Conservation (phyloP, 2,329 filamentous ascomycete species). For the Helotiales sp. region DNA sequence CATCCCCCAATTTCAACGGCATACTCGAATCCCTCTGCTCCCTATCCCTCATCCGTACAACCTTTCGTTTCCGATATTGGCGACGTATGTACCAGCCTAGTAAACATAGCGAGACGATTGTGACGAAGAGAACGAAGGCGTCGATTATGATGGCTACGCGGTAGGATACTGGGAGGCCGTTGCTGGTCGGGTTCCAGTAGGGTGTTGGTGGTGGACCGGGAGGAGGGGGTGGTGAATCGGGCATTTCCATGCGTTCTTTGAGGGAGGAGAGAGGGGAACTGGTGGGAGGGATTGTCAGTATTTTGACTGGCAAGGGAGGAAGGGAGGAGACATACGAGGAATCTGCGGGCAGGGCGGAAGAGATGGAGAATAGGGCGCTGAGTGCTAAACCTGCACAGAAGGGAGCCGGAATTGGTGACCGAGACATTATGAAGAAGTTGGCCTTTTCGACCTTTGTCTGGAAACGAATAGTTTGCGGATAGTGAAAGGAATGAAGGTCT, state of each 20-base stretch:
- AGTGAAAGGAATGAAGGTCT: neutral
- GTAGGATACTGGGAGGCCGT: conserved; percentile 14
- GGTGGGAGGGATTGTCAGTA: neutral
- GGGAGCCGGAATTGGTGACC: neutral
- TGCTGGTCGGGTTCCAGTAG: neutral
- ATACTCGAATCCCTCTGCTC: neutral
- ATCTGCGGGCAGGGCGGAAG: neutral
- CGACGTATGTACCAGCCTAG: conserved; percentile 9
- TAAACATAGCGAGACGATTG: conserved; percentile 6
- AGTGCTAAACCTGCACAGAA: neutral
- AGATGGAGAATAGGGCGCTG: neutral
- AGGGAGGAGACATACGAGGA: neutral
- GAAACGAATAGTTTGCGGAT: neutral
- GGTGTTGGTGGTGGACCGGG: neutral
- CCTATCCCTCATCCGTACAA: neutral
- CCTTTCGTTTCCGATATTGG: neutral
- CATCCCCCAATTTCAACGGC: neutral
- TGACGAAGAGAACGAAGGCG: conserved; percentile 15
- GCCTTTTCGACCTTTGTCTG: no score
- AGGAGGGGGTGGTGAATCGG: conserved; percentile 3
- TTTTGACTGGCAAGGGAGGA: neutral
- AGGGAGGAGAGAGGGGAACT: neutral
- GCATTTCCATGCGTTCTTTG: neutral
- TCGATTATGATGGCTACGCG: conserved; percentile 20
- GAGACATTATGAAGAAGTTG: neutral